A percentile compares a stretch with the other conserved stretches of the same genome.
These are phyloP conservation scores for Coprinopsis sp. DNA, from an alignment of 768 basidiomycete species.

Conservation along the genomic window DNA sequence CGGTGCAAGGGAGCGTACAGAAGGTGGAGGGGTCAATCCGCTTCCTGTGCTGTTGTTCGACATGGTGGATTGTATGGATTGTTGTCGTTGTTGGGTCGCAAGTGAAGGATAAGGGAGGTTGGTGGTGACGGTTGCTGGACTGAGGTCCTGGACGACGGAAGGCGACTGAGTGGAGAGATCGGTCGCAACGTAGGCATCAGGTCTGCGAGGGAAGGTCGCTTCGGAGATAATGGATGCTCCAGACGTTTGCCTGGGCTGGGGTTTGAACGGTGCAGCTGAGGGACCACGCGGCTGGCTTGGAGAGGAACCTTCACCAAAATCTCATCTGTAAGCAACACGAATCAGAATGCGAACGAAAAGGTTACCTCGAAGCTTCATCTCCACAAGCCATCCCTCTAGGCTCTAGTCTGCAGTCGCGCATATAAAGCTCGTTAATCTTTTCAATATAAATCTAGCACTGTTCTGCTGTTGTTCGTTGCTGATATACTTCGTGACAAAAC, in stretches of 20 bases:
- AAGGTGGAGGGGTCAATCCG: conserved; percentile 38
- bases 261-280: conserved; percentile 38
- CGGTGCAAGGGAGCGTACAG: conserved; percentile 45
- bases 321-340: conserved; percentile 3
- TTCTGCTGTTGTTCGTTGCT: conserved; percentile 54
- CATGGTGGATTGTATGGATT: conserved; percentile 20
- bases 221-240: conserved; percentile 70
- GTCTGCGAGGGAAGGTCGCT: conserved; percentile 71
- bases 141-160: conserved; percentile 40
- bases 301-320: conserved; percentile 23
- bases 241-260: conserved; percentile 65
- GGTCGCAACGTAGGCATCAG: conserved; percentile 76
- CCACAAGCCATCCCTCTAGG: conserved; percentile 71
- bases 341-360: conserved; percentile 10
- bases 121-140: conserved; percentile 52
- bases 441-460: conserved; percentile 68
- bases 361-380: conserved; percentile 53
- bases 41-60: conserved; percentile 29
- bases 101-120: conserved; percentile 74
- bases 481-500: conserved; percentile 60
- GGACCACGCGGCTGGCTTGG: conserved; percentile 27
- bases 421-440: conserved; percentile 79
- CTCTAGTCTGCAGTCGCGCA: conserved; percentile 72
- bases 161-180: conserved; percentile 52
- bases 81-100: conserved; percentile 31